phyloP scores from a whole-genome alignment of 1,284 basidiomycete genomes.

The Vanrija pseudolonga region DNA sequence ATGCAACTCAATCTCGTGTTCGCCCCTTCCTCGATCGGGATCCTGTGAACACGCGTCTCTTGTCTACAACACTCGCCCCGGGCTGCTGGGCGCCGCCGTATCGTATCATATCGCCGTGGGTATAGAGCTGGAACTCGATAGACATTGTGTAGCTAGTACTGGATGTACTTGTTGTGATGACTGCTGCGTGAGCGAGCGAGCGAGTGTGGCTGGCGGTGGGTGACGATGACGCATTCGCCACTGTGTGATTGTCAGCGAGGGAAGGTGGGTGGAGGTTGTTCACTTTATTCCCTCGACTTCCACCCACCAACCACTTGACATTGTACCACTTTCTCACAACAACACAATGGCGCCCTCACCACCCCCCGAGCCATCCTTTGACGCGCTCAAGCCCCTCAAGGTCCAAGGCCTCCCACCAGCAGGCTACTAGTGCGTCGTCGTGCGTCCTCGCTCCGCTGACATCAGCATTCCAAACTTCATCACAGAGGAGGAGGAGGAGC shows the following conservation, averaged over 20 bases:
- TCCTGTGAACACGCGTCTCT: no score
- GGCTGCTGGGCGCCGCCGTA: no score
- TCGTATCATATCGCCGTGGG: no score
- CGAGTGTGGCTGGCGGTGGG: background rate
- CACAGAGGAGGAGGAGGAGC: conserved; percentile 70
- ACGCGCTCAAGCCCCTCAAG: background rate
- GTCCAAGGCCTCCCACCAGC: conserved; percentile 28
- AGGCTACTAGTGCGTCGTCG: conserved; percentile 31
- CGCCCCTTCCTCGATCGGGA: no score
- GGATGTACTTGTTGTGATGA: background rate
- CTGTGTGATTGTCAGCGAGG: no score
- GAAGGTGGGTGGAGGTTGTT: background rate
- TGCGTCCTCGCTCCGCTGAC: background rate
- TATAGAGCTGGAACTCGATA: background rate
- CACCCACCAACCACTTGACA: background rate
- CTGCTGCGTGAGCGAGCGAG: background rate
- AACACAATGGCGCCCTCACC: background rate
- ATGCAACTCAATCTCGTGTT: no score
- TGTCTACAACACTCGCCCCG: no score
- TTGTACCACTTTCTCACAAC: background rate
- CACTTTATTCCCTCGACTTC: background rate
- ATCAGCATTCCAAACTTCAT: conserved; percentile 76
- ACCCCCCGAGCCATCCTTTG: background rate
- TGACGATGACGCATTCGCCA: no score
- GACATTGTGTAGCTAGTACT: background rate